These are phyloP conservation scores for Kernera saxatilis DNA, from an alignment of 345 rosid genomes.

Conservation along the genomic window DNA sequence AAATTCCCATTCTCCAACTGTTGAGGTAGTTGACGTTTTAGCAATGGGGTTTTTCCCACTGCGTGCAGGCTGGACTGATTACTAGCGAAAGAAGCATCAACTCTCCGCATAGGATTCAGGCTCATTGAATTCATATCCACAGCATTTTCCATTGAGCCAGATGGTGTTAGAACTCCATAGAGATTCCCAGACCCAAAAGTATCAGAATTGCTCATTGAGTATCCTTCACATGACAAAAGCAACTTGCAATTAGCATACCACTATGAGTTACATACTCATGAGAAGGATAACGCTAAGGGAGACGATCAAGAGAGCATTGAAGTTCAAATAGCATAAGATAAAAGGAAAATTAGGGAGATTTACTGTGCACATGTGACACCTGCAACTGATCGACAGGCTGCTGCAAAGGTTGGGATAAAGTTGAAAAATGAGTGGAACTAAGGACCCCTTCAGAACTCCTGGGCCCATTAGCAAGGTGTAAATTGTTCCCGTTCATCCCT, in stretches of 20 bases:
- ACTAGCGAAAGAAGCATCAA: slow-evolving; percentile 40
- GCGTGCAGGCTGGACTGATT: slow-evolving; percentile 54
- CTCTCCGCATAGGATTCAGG: slow-evolving; percentile 48
- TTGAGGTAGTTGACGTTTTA: slow-evolving; percentile 46
- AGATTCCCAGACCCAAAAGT: slow-evolving; percentile 58
- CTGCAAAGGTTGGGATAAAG: slow-evolving; percentile 58
- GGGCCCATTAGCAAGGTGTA: slow-evolving; percentile 30
- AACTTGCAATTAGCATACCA: slow-evolving; percentile 20
- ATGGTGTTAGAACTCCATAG: slow-evolving; percentile 47
- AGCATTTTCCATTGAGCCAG: slow-evolving; percentile 47
- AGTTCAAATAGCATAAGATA: slow-evolving; percentile 8
- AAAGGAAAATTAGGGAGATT: slow-evolving; percentile 24
- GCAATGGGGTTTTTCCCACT: slow-evolving; percentile 39
- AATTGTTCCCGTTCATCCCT: slow-evolving; percentile 60
- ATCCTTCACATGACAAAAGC: slow-evolving; percentile 63
- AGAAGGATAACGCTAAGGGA: not conserved
- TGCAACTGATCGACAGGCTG: slow-evolving; percentile 74
- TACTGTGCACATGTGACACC: slow-evolving; percentile 64
- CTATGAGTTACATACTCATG: slow-evolving; percentile 3
- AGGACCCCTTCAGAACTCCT: slow-evolving; percentile 17
- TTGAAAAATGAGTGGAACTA: slow-evolving; percentile 39
- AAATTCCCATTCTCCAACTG: slow-evolving; percentile 64
- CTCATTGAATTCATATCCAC: slow-evolving; percentile 47
- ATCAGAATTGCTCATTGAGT: slow-evolving; percentile 51
- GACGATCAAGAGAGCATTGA: not conserved